A percentile compares a stretch with the other conserved stretches of the same genome.
These are phyloP conservation scores for Beauveria pseudobassiana DNA, from an alignment of 2,329 filamentous ascomycete species.

Conservation along the genomic window DNA sequence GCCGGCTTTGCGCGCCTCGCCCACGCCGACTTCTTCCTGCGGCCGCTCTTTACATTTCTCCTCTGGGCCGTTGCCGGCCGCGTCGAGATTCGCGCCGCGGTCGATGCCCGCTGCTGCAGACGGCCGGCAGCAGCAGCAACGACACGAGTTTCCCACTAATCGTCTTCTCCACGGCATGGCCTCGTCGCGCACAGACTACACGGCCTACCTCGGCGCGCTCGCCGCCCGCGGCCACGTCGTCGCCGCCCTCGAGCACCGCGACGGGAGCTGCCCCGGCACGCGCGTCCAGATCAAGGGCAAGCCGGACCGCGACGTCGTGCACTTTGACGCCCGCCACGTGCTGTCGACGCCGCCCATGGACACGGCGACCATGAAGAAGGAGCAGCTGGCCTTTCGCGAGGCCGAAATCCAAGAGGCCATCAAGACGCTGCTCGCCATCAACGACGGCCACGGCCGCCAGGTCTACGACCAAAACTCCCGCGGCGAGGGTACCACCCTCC, in stretches of 20 bases:
- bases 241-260: conserved; percentile 44
- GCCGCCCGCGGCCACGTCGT: conserved; percentile 42
- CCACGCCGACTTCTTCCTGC: conserved; percentile 33
- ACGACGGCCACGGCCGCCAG: conserved; percentile 29
- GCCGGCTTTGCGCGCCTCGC: conserved; percentile 40
- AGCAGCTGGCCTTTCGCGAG: conserved; percentile 43
- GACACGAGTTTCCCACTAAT: conserved; percentile 33
- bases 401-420: conserved; percentile 42
- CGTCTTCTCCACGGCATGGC: conserved; percentile 47
- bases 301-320: conserved; percentile 23
- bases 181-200: conserved; percentile 43
- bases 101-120: conserved; percentile 31
- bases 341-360: conserved; percentile 26
- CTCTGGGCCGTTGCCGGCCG: conserved; percentile 35
- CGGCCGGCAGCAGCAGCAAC: background rate
- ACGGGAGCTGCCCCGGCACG: conserved; percentile 42
- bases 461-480: conserved; percentile 36
- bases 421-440: conserved; percentile 31
- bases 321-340: conserved; percentile 30
- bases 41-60: conserved; percentile 34
- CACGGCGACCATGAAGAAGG: conserved; percentile 30
- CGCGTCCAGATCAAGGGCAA: conserved; percentile 27
- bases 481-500: conserved; percentile 37
- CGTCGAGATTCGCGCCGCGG: conserved; percentile 39
- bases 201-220: conserved; percentile 41